A percentile compares a stretch with the other conserved stretches of the same genome.
Evolutionary conservation across 345 rosid species (phyloP).

Genomic region (Tarenaya hassleriana): DNA sequence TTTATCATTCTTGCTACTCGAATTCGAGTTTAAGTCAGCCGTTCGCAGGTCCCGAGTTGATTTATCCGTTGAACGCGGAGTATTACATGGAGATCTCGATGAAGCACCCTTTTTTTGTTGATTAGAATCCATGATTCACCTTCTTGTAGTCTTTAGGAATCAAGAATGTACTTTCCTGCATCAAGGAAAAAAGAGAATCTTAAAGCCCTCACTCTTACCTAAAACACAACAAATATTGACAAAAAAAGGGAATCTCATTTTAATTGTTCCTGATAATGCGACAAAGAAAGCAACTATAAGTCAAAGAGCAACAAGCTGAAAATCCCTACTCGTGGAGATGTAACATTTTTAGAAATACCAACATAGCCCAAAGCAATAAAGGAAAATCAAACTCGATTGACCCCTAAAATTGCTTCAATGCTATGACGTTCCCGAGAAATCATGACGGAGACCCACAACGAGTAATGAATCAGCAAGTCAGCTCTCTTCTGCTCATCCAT

Average conservation of each 20-base stretch:
- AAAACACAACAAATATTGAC: not conserved
- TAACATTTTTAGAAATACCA: not conserved
- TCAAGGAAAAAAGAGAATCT: not conserved
- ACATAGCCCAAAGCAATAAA: not conserved
- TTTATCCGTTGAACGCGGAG: slow-evolving; percentile 87
- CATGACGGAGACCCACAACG: not conserved
- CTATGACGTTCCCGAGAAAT: not conserved
- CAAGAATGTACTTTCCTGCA: slow-evolving; percentile 17
- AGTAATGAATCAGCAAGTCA: slow-evolving; percentile 11
- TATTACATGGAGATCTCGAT: slow-evolving; percentile 73
- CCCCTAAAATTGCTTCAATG: slow-evolving; percentile 6
- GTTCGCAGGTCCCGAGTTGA: slow-evolving; percentile 74
- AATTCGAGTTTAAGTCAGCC: slow-evolving; percentile 47
- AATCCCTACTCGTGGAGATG: not conserved
- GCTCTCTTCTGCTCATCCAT: not conserved
- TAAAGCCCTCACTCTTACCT: not conserved
- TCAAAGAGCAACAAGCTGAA: slow-evolving; percentile 18
- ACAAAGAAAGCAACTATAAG: not conserved
- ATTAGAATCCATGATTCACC: slow-evolving; percentile 46
- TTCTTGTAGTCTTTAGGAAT: slow-evolving; percentile 8
- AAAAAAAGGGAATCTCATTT: not conserved
- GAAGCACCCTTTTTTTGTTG: slow-evolving; percentile 59
- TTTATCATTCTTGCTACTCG: slow-evolving; percentile 57
- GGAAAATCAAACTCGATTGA: slow-evolving; percentile 17
- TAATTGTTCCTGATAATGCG: not conserved